Base-by-base conservation (phyloP, 2,329 filamentous ascomycete genomes). In the Uncinocarpus reesii region DNA sequence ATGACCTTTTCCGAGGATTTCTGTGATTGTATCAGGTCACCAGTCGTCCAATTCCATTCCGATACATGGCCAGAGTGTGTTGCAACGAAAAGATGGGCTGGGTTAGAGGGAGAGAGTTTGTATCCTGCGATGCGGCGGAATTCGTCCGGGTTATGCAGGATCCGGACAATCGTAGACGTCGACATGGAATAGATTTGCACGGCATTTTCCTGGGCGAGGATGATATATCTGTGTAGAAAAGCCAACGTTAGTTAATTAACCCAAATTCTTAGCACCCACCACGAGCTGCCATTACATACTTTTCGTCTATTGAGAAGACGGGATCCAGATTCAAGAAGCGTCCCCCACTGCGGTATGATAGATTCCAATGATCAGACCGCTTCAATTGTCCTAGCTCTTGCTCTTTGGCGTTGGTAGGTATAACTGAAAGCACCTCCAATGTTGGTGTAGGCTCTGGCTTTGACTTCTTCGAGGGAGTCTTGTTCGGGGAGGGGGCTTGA, bases 161-260 rank as follows among this genome's bases (percentile, higher is more conserved):
- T 79, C 56, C 86, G 81, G 38, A 86, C 73, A 18, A 93, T 77
- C 42, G 93, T 77, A 1, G 92, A 96, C 47, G 87, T 88, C 54
- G 78, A 72, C 24, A 86, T 79, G 1, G 85, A 84, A 65, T 92
- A 94, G 21, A 95, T 76, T 62, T 88, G 84, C 47, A 95, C 72
- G 7, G 83, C 82, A 23, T 78, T 81, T 52, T 81, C 77, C 59
- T 86, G 86, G 26, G 83, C 78, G 48, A 94, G 65, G 49, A 95
- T 80, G 32, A 95, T 63, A 65, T 83, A 76, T 61, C 86, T 87
- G 43, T 32, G 21, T 5, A 2, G 37, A 52, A 52, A n/a, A 28
- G 53, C 36, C 32, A 16, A 26, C 20, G 13, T 21, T 8, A 42
- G 5, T 35, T 16, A 13, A 35, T 18, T 16, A n/a, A 1, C 42